Evolutionary conservation across 192 early-diverging fungal genomes (phyloP), one percentile per base, ranked within the genome.

Genomic region (Coemansia sp.): DNA sequence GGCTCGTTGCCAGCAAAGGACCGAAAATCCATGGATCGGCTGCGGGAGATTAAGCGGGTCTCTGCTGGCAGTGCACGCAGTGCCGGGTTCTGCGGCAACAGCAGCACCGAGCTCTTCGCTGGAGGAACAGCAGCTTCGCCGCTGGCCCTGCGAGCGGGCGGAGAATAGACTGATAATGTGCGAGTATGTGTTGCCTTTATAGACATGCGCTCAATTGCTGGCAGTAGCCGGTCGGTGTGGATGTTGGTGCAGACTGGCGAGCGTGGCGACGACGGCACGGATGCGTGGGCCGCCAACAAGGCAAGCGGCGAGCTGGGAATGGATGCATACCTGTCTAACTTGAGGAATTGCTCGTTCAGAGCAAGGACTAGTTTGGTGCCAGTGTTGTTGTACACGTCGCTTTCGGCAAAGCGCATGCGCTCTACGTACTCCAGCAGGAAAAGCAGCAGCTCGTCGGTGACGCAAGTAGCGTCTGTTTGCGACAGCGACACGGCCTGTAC

Each of bases 291-390:
- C 23, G 40, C 50, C 22, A 15, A 17, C 27, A 47, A 47, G 45
- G 33, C 32, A 13, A 46, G 49, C 5, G 59, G 43, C 8, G 59
- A 53, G 21, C 21, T 42, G 0, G 59, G 59, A 32, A 53, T 53
- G 18, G 50, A 46, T 18, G 34, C 41, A 25, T 52, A 60, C 1
- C 59, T 51, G 30, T 52, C 40, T 13, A 47, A 29, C 9, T 50
- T 51, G 9, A 60, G 57, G 25, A 75, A 58, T 47, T 75, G 72
- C 46, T 75, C 72, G 43, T 68, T 68, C 13, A 75, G 56, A n/a
- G 72, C 65, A 48, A 75, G 49, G n/a, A 75, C 65, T 41, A 75
- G 65, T 53, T 75, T 75, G 14, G 72, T 75, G n/a, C 65, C 72
- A 0, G 72, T 75, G 57, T 75, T 68, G 57, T 75, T 75, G 54